phyloP scores from a whole-genome alignment of 108 stramenopile species.

The Skeletonema marinoi region DNA sequence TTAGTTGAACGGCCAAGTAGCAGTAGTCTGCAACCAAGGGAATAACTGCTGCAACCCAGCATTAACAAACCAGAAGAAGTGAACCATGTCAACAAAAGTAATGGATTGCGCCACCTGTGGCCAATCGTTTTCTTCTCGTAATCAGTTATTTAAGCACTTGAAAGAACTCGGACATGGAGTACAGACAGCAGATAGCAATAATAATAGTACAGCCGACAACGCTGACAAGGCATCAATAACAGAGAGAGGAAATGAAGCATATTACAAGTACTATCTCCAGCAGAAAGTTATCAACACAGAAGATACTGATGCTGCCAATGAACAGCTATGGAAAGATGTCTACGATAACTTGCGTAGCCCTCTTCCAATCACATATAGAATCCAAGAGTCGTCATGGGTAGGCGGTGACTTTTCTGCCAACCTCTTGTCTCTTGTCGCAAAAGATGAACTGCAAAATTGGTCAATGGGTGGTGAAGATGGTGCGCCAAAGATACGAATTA shows the following conservation, averaged over 20 bases:
- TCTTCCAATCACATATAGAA: conserved; percentile 12
- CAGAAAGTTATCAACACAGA: conserved; percentile 5
- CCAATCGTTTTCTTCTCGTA: conserved; percentile 24
- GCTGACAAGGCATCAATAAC: neutral
- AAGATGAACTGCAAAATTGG: neutral
- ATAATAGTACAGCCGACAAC: neutral
- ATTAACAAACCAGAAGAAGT: neutral
- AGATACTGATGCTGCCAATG: neutral
- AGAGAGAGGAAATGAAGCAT: conserved; percentile 11
- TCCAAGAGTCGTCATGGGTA: conserved; percentile 13
- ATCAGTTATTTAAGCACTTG: conserved; percentile 34
- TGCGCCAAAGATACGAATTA: neutral
- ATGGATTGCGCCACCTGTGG: conserved; percentile 14
- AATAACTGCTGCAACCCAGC: no score
- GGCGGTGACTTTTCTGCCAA: conserved; percentile 4
- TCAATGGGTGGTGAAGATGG: conserved; percentile 1
- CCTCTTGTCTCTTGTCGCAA: conserved; percentile 1
- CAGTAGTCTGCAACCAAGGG: no score
- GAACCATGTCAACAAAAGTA: neutral
- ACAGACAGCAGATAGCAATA: neutral
- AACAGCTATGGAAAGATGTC: conserved; percentile 6
- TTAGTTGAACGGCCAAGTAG: no score
- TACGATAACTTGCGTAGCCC: conserved; percentile 9
- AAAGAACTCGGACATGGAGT: conserved; percentile 10
- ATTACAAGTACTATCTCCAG: conserved; percentile 11